These are phyloP conservation scores for Extremus antarcticus DNA, from an alignment of 495 filamentous ascomycete genomes.

Conservation along the genomic window DNA sequence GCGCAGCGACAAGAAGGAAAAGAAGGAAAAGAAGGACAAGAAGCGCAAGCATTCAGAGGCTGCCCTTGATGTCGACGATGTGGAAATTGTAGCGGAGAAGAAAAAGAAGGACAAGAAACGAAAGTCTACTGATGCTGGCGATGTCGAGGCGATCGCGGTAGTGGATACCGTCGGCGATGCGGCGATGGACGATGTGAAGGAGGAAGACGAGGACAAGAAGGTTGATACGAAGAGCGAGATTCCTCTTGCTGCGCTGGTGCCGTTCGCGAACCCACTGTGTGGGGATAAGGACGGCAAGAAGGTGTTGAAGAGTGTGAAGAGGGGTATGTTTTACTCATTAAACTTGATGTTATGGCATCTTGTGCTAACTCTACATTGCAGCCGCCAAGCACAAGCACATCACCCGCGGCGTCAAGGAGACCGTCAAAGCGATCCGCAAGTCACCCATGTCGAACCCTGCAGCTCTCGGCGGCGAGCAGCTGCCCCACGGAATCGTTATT, in stretches of 20 bases:
- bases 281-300: conserved; percentile 90
- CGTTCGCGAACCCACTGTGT: conserved; percentile 85
- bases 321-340: conserved; percentile 49
- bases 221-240: conserved; percentile 5
- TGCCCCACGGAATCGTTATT: conserved; percentile 64
- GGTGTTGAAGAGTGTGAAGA: conserved; percentile 84
- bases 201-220: conserved; percentile 9
- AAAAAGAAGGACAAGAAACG: conserved; percentile 49
- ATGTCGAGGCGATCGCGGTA: conserved; percentile 2
- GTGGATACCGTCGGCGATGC: background rate
- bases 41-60: conserved; percentile 14
- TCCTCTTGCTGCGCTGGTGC: conserved; percentile 65
- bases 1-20: conserved; percentile 44
- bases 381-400: conserved; percentile 86
- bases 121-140: conserved; percentile 4
- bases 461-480: conserved; percentile 32
- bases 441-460: conserved; percentile 44
- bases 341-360: background rate
- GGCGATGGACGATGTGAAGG: conserved; percentile 5
- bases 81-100: conserved; percentile 36
- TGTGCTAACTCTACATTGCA: too few species aligned
- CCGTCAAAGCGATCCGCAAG: conserved; percentile 93
- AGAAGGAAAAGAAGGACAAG: conserved; percentile 64
- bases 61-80: background rate
- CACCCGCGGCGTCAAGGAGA: conserved; percentile 96